Base-by-base conservation (phyloP, 176 grass and related monocot genomes). In the Saccharum spontaneum region DNA sequence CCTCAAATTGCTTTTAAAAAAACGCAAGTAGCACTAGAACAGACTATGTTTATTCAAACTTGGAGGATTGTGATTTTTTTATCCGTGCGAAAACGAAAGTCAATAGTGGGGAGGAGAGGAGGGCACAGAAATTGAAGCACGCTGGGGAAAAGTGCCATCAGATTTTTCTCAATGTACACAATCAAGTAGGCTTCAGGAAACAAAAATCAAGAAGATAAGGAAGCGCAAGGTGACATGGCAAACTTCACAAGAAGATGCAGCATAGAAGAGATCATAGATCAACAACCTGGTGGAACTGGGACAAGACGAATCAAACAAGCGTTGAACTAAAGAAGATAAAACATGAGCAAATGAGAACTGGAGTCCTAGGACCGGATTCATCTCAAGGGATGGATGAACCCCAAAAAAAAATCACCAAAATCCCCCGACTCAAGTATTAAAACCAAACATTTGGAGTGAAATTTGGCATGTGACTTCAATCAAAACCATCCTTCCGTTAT, bases 61-160 rank as follows among this genome's bases (percentile, higher is more conserved):
- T 64, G 85, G 64, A 80, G 64, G 69, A 81, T 87, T 26, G 3
- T 80, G 64, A 71, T 71, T 71, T 52, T 49, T 81, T 76, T 84
- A 83, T 83, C 69, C 38, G 65, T 66, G 46, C 10, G 22, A 66
- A 76, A 84, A 72, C 24, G 33, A 10, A 73, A 92, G 34, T 70
- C 79, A 86, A 65, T 77, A 64, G 18, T 48, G 61, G 33, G 33
- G 33, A 33, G 33, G 33, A 33, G 33, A 64, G 8, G 23, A 71
- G 50, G 45, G 79, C 69, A 84, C 69, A 82, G 75, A 83, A 80
- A 80, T 75, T 82, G 78, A 79, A 75, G 73, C 68, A 52, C 15
- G 52, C 62, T 72, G 80, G 69, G 50, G 66, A 4, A 88, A 88
- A 83, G 70, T 49, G 45, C 60, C 31, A 34, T 15, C 17, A 74